Conservation (phyloP, 1,139 yeast genomes). For the Geotrichum restrictum region DNA sequence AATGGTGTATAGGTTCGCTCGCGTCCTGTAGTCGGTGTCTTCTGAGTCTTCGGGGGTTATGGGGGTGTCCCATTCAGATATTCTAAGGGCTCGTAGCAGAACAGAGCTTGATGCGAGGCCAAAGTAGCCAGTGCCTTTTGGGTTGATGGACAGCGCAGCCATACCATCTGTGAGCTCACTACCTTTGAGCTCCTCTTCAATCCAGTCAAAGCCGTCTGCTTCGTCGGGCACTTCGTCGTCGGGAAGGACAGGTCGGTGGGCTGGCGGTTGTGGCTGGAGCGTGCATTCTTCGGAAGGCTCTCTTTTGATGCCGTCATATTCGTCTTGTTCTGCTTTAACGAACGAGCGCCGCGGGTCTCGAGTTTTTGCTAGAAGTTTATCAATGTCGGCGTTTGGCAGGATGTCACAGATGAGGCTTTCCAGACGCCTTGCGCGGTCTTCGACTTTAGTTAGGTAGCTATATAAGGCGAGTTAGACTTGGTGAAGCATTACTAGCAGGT, state of each 20-base stretch:
- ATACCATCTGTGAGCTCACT: conserved; percentile 47
- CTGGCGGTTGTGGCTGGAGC: conserved; percentile 23
- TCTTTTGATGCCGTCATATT: conserved; percentile 11
- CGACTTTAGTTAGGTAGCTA: conserved; percentile 60
- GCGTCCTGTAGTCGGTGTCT: conserved; percentile 5
- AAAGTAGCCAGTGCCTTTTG: conserved; percentile 56
- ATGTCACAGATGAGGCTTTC: conserved; percentile 51
- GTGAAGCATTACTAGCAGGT: too few species aligned
- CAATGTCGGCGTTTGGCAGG: conserved; percentile 45
- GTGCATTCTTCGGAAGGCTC: conserved; percentile 6
- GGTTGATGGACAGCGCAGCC: conserved; percentile 51
- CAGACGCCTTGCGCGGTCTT: conserved; percentile 54
- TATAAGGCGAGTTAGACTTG: background rate
- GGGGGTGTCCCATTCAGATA: conserved; percentile 20
- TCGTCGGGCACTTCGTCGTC: conserved; percentile 44
- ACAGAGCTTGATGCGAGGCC: conserved; percentile 60
- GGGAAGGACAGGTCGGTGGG: conserved; percentile 36
- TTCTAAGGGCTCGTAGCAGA: conserved; percentile 34
- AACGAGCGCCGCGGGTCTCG: conserved; percentile 9
- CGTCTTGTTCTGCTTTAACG: background rate
- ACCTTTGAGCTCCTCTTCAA: conserved; percentile 47
- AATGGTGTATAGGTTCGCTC: conserved; percentile 1
- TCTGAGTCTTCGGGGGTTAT: conserved; percentile 7
- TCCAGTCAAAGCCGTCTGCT: conserved; percentile 55
- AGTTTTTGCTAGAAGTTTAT: conserved; percentile 33